Evolutionary conservation across 371 early-diverging fungal species (phyloP).

Genomic region (Rhizopus sp.): DNA sequence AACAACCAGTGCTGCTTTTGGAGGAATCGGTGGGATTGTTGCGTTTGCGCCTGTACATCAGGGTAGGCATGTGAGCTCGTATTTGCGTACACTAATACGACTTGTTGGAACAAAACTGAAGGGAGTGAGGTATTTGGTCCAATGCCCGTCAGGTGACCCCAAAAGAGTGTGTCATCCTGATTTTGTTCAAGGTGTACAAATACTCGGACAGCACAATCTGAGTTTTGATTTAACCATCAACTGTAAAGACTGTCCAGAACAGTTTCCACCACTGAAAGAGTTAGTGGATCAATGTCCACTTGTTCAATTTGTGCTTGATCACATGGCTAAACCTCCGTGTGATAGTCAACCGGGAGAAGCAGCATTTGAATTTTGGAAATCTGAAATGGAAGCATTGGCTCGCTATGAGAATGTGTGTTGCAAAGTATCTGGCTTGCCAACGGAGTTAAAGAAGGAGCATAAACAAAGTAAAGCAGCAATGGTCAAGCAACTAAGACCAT

Average conservation of each 20-base stretch:
- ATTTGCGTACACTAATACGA: conserved; percentile 29
- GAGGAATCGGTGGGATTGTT: conserved; percentile 44
- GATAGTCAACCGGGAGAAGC: conserved; percentile 28
- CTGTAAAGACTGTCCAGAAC: conserved; percentile 34
- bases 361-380: conserved; percentile 35
- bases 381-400: conserved; percentile 26
- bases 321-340: conserved; percentile 54
- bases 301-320: conserved; percentile 46
- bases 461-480: conserved; percentile 5
- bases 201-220: conserved; percentile 28
- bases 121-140: conserved; percentile 42
- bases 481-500: conserved; percentile 31
- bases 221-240: conserved; percentile 47
- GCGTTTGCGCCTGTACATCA: conserved; percentile 49
- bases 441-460: conserved; percentile 23
- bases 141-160: conserved; percentile 38
- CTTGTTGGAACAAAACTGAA: conserved; percentile 26
- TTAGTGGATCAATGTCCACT: conserved; percentile 42
- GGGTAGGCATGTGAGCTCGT: conserved; percentile 30
- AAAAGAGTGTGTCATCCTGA: conserved; percentile 19
- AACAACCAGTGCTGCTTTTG: conserved; percentile 21
- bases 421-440: conserved; percentile 45
- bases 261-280: conserved; percentile 39
- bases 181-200: conserved; percentile 36
- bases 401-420: conserved; percentile 34